A percentile compares a stretch with the other conserved stretches of the same genome.
Evolutionary conservation across 768 basidiomycete genomes (phyloP).

Genomic region (Hortiboletus campestris): DNA sequence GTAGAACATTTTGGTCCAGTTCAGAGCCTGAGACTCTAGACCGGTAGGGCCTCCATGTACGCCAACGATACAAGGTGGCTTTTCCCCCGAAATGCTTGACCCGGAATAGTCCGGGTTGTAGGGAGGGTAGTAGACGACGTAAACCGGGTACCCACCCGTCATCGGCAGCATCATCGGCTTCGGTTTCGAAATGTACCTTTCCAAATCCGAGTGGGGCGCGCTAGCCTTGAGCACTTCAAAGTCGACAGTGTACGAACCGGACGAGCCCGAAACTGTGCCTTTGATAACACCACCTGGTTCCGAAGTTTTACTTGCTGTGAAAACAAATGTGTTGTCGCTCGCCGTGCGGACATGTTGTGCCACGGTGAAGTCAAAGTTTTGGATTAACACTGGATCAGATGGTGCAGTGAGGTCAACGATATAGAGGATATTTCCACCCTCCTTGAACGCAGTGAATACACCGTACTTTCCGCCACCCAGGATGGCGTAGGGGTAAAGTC

Average conservation of each 20-base stretch:
- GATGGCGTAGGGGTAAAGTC: constrained; percentile 19
- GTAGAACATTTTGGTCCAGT: constrained; percentile 57
- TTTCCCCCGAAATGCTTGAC: constrained; percentile 39
- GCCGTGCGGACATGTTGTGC: constrained; percentile 10
- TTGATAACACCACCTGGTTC: constrained; percentile 12
- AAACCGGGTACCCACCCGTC: constrained; percentile 27
- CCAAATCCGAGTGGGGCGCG: constrained; percentile 5
- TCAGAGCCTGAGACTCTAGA: constrained; percentile 43
- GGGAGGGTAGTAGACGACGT: constrained; percentile 63
- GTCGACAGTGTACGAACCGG: not conserved
- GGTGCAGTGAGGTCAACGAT: constrained; percentile 22
- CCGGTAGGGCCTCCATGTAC: constrained; percentile 74
- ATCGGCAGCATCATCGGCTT: not conserved
- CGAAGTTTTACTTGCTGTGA: not conserved
- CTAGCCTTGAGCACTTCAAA: constrained; percentile 10
- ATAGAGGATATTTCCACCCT: constrained; percentile 34
- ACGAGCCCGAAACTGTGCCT: constrained; percentile 7
- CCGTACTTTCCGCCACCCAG: constrained; percentile 22
- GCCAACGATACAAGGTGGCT: constrained; percentile 61
- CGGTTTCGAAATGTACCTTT: constrained; percentile 15
- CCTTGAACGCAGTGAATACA: constrained; percentile 31
- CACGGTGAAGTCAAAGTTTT: constrained; percentile 6
- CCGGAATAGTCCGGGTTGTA: constrained; percentile 56
- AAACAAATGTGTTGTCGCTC: constrained; percentile 4
- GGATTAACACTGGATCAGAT: not conserved